A percentile compares a stretch with the other conserved stretches of the same genome.
These are phyloP conservation scores for Senna tora DNA, from an alignment of 306 rosid species.

Conservation along the genomic window DNA sequence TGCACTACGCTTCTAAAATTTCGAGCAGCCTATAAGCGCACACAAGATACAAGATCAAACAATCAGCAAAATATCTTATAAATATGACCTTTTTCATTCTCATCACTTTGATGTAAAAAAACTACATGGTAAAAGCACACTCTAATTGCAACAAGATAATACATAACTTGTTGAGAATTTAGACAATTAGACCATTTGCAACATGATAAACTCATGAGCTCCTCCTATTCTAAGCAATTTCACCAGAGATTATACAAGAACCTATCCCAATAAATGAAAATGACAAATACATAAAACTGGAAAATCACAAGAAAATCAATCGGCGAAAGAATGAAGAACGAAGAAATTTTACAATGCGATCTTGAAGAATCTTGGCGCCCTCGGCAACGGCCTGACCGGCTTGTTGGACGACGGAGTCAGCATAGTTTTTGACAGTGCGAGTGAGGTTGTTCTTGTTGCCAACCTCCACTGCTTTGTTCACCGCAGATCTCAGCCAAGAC, in stretches of 20 bases:
- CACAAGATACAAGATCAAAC: neutral
- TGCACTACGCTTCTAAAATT: slow-evolving; percentile 67
- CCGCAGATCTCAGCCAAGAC: slow-evolving; percentile 95
- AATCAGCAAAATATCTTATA: neutral
- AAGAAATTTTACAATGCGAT: slow-evolving; percentile 74
- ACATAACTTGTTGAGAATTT: slow-evolving; percentile 9
- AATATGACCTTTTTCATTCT: neutral
- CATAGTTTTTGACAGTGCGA: slow-evolving; percentile 91
- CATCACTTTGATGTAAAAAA: slow-evolving; percentile 13
- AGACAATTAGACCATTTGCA: neutral
- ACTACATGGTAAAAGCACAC: neutral
- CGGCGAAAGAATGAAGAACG: neutral
- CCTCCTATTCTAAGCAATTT: slow-evolving; percentile 3
- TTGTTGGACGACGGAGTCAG: slow-evolving; percentile 95
- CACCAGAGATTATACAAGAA: slow-evolving; percentile 14
- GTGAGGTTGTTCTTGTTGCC: slow-evolving; percentile 94
- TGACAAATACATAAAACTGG: neutral
- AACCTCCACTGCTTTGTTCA: slow-evolving; percentile 92
- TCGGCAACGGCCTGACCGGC: slow-evolving; percentile 98
- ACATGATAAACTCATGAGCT: neutral
- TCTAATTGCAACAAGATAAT: neutral
- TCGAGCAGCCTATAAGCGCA: slow-evolving; percentile 59
- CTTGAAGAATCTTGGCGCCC: slow-evolving; percentile 92
- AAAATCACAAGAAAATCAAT: neutral
- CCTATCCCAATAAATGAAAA: neutral